These are phyloP conservation scores for Euphorbia celastroides DNA, from an alignment of 441 rosid species.

Conservation along the genomic window DNA sequence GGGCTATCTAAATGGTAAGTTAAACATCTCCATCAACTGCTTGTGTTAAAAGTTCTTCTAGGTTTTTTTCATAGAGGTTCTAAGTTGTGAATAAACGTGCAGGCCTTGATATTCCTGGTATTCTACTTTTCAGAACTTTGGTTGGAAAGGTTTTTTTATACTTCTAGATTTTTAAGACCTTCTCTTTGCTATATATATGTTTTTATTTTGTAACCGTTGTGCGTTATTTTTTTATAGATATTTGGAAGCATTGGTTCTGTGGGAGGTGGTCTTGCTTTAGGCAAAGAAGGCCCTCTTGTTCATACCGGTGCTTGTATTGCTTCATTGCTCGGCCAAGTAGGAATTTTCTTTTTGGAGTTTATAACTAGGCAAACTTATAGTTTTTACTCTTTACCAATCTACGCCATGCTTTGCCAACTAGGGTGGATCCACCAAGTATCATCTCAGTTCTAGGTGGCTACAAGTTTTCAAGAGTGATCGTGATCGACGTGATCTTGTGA, in stretches of 20 bases:
- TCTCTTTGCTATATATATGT: slow-evolving; percentile 6
- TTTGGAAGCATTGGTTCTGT: slow-evolving; percentile 98
- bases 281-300: slow-evolving; percentile 99
- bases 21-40: background rate
- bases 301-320: slow-evolving; percentile 99
- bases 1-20: slow-evolving; percentile 90
- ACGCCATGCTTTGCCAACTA: slow-evolving; percentile 24
- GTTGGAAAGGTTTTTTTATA: slow-evolving; percentile 72
- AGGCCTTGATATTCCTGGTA: slow-evolving; percentile 91
- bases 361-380: background rate
- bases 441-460: slow-evolving; percentile 84
- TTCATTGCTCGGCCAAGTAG: slow-evolving; percentile 94
- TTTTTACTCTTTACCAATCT: background rate
- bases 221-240: slow-evolving; percentile 48
- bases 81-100: slow-evolving; percentile 18
- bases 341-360: slow-evolving; percentile 15
- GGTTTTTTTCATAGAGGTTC: slow-evolving; percentile 8
- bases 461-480: slow-evolving; percentile 89
- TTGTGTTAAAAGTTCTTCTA: slow-evolving; percentile 4
- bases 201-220: slow-evolving; percentile 4
- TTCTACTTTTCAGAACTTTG: slow-evolving; percentile 91
- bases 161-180: slow-evolving; percentile 14
- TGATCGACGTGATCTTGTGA: slow-evolving; percentile 96
- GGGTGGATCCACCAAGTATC: slow-evolving; percentile 98
- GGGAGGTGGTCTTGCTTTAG: slow-evolving; percentile 97